A percentile compares a stretch with the other conserved stretches of the same genome.
These are phyloP conservation scores for Suillus cothurnatus DNA, from an alignment of 768 basidiomycete species.

Conservation along the genomic window DNA sequence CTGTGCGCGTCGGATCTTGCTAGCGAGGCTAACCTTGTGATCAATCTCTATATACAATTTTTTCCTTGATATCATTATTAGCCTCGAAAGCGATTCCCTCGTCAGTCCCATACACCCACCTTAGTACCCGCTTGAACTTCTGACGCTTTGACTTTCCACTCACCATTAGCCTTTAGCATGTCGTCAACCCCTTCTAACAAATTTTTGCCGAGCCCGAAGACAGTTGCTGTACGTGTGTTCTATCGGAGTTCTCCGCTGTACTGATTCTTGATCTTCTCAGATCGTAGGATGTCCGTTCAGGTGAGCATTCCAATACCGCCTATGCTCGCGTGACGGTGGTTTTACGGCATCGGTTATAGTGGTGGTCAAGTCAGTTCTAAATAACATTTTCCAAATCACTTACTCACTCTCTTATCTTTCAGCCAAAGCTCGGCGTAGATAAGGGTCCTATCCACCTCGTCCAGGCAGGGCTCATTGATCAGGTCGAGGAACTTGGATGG, in stretches of 20 bases:
- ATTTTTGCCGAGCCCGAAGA: conserved; percentile 60
- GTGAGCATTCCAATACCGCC: conserved; percentile 43
- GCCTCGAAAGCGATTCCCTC: neutral
- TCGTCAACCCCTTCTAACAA: conserved; percentile 20
- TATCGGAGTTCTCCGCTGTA: neutral
- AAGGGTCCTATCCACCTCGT: conserved; percentile 88
- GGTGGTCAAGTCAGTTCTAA: conserved; percentile 34
- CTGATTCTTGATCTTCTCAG: conserved; percentile 38
- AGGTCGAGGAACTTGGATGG: conserved; percentile 84
- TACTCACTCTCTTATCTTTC: conserved; percentile 19
- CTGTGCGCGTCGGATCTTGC: conserved; percentile 2
- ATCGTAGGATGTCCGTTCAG: conserved; percentile 97
- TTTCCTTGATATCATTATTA: neutral
- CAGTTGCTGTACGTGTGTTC: conserved; percentile 72
- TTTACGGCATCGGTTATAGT: conserved; percentile 20
- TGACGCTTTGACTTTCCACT: neutral
- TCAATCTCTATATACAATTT: neutral
- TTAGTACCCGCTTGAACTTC: neutral
- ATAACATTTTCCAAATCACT: conserved; percentile 2
- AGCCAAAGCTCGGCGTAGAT: conserved; percentile 84
- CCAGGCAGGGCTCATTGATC: conserved; percentile 78
- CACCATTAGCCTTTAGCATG: neutral
- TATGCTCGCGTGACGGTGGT: neutral
- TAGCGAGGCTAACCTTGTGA: neutral
- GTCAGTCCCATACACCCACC: neutral